Evolutionary conservation across 345 rosid species (phyloP).

Genomic region (Abelmoschus esculentus): DNA sequence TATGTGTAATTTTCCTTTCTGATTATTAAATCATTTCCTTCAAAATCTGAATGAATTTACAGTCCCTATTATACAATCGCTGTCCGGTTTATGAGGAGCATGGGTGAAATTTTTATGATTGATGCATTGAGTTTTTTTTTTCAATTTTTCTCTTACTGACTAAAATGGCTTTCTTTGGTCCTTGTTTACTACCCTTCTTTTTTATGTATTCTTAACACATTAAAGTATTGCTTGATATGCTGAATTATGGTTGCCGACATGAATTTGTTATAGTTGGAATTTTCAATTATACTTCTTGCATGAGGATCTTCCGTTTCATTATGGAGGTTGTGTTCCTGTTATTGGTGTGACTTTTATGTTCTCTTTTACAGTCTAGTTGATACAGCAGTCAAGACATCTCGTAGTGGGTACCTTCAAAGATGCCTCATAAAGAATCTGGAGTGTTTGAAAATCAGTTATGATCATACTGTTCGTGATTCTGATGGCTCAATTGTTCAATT

Average conservation of each 20-base stretch:
- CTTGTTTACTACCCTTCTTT: no score
- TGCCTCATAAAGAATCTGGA: constrained; percentile 95
- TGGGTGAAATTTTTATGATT: no score
- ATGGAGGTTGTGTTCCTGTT: background rate
- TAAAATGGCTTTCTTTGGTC: no score
- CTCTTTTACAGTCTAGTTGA: constrained; percentile 69
- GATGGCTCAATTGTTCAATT: constrained; percentile 94
- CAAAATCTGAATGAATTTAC: background rate
- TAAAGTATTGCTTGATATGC: no score
- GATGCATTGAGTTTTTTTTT: no score
- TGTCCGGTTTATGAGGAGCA: background rate
- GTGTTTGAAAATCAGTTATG: constrained; percentile 78
- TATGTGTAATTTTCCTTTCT: background rate
- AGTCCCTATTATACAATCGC: background rate
- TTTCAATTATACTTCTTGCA: background rate
- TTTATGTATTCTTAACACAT: no score
- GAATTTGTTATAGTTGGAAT: no score
- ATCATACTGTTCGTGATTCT: constrained; percentile 91
- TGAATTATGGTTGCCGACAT: no score
- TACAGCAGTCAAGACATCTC: constrained; percentile 98
- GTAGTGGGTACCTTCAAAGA: constrained; percentile 98
- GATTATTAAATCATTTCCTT: background rate
- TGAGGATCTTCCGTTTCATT: background rate
- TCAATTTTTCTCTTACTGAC: no score
- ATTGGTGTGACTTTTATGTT: constrained; percentile 12